Base-by-base conservation (phyloP, 2,329 filamentous ascomycete species). In the Fulvia fulva region DNA sequence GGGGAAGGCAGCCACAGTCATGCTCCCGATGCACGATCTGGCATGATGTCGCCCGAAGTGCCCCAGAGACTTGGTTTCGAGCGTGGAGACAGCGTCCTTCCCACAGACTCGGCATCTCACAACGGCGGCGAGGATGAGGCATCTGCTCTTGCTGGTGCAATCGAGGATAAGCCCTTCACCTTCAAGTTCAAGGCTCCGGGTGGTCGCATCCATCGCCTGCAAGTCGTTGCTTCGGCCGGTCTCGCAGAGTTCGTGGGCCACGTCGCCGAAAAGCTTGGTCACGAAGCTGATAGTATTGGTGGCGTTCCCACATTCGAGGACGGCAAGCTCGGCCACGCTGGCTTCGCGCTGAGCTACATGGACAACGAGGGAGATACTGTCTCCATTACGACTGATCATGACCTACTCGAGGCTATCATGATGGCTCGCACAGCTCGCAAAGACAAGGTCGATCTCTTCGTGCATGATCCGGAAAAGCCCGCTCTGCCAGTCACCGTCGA, bases 181-280 rank as follows among this genome's bases (percentile, higher is more conserved):
- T 99, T 99, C 86, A 99, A 99, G 76, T 99, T 99, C 83, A 97
- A 97, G 80, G 91, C 94, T 1, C 94, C 94, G 1, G 92, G 90
- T 67, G 94, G 93, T 47, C 90, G 94, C 53, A 92, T 97, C 19
- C 94, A 99, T 75, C 87, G 94, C 55, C 78, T 99, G 52, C 94
- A 97, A 70, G 87, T 97, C 26, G 80, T 86, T 55, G 88, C 91
- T 11, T 85, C 88, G 22, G 85, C 90, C 56, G 94, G 94, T 44
- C 85, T 99, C 62, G 84, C 83, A 21, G 85, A 90, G 44, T 86
- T 99, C 59, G 86, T 97, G 26, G 75, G 81, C 25, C 86, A 84
- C 58, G 91, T 99, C 5, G 85, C 86, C 5, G 82, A 86, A 56
- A 99, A 99, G 79, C 85, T 99, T 14, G 93, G 93, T 23, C 74